These are phyloP conservation scores for Mallotus repandus DNA, from an alignment of 441 rosid genomes.

Conservation along the genomic window DNA sequence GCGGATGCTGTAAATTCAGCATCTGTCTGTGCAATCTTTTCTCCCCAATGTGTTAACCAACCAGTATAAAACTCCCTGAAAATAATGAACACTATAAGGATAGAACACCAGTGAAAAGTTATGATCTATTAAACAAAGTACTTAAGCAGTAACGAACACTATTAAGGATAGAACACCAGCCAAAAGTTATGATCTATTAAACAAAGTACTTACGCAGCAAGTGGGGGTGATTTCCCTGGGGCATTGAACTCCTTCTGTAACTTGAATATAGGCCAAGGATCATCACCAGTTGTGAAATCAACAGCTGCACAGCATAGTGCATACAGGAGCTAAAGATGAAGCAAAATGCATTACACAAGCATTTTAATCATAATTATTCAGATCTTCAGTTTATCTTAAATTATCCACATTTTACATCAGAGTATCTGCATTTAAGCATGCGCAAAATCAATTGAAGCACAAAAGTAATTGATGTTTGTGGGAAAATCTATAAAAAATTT, in stretches of 20 bases:
- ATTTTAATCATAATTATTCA: not conserved
- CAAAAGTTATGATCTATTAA: not conserved
- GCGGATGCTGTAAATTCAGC: conserved; percentile 68
- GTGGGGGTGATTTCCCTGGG: conserved; percentile 95
- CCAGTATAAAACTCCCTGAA: conserved; percentile 95
- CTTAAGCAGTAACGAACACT: too few species aligned
- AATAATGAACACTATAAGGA: conserved; percentile 24
- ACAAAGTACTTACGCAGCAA: conserved; percentile 66
- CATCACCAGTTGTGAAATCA: conserved; percentile 81
- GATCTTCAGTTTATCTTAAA: not conserved
- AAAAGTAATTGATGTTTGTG: not conserved
- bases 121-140: conserved; percentile 17
- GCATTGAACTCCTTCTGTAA: conserved; percentile 85
- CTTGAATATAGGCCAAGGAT: conserved; percentile 84
- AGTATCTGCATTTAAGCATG: not conserved
- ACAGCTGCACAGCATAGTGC: conserved; percentile 64
- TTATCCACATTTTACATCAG: not conserved
- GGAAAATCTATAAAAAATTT: not conserved
- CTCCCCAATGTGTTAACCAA: conserved; percentile 99
- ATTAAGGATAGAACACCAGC: conserved; percentile 19
- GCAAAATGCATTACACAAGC: not conserved
- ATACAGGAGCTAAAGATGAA: conserved; percentile 11
- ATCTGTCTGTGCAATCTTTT: conserved; percentile 63
- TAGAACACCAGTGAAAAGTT: conserved; percentile 5
- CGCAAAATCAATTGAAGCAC: not conserved